A percentile compares a stretch with the other conserved stretches of the same genome.
phyloP scores from a whole-genome alignment of 139 green algal species.

The Chlorella sorokiniana region DNA sequence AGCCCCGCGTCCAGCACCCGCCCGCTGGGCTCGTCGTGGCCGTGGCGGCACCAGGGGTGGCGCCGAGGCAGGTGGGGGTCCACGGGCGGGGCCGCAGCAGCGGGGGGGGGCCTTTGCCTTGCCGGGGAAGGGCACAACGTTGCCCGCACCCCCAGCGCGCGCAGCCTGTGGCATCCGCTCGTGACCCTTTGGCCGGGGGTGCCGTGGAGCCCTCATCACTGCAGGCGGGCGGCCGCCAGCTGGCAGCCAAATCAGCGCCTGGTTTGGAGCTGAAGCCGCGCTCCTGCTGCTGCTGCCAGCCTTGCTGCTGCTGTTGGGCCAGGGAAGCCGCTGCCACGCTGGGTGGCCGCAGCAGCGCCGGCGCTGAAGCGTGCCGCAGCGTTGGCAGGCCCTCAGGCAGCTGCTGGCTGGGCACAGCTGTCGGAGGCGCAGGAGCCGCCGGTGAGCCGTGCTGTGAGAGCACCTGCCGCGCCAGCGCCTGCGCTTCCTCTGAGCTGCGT shows the following conservation, averaged over 20 bases:
- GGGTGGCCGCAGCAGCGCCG: no score
- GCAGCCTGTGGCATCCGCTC: not conserved
- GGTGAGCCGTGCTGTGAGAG: not conserved
- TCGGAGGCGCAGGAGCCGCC: not conserved
- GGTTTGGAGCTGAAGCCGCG: not conserved
- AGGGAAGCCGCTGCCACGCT: no score
- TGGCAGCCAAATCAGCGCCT: not conserved
- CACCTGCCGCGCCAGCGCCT: not conserved
- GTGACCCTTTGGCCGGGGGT: not conserved
- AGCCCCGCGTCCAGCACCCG: not conserved
- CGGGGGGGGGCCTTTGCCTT: not conserved
- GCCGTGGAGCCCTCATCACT: not conserved
- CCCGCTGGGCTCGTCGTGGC: slow-evolving; percentile 1
- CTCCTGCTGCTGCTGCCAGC: slow-evolving; percentile 3
- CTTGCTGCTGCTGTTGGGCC: not conserved
- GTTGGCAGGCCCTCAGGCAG: no score
- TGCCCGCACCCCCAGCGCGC: not conserved
- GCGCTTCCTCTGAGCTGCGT: not conserved
- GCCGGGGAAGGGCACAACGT: slow-evolving; percentile 17
- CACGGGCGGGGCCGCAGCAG: not conserved
- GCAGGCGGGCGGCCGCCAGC: not conserved
- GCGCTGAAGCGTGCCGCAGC: no score
- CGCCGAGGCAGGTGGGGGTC: not conserved
- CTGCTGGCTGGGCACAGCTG: not conserved
- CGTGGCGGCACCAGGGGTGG: not conserved